Percentiles rank a stretch among this genome's conserved stretches.
phyloP scores from a whole-genome alignment of 1,284 basidiomycete species.

The Ceratobasidium sp. region DNA sequence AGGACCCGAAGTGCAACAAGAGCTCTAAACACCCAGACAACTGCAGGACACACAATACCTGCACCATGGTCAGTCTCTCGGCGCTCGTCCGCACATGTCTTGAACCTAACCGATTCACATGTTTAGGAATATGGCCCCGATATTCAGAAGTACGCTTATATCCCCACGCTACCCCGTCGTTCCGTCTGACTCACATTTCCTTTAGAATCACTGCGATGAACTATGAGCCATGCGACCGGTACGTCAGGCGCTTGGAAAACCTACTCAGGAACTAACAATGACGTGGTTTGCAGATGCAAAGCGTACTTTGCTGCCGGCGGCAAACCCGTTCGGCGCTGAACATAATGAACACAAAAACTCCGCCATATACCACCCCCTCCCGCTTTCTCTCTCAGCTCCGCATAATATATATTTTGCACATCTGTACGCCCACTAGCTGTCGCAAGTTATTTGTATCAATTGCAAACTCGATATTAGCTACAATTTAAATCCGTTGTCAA shows the following conservation, averaged over 20 bases:
- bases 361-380: conserved; percentile 3
- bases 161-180: conserved; percentile 32
- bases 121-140: conserved; percentile 35
- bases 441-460: conserved; percentile 36
- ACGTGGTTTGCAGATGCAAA: conserved; percentile 33
- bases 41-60: conserved; percentile 35
- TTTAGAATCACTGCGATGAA: conserved; percentile 37
- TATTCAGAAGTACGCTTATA: conserved; percentile 34
- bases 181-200: conserved; percentile 30
- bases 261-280: background rate
- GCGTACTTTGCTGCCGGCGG: conserved; percentile 25
- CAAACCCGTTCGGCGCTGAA: conserved; percentile 30
- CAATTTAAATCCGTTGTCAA: conserved; percentile 38
- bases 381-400: background rate
- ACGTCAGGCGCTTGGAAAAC: conserved; percentile 1
- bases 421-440: conserved; percentile 36
- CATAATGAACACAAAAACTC: conserved; percentile 26
- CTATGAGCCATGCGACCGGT: conserved; percentile 39
- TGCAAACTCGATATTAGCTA: conserved; percentile 38
- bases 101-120: background rate
- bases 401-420: conserved; percentile 36
- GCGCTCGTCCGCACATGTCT: background rate
- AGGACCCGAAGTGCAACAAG: conserved; percentile 39
- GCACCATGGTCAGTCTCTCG: conserved; percentile 21
- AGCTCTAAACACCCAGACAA: conserved; percentile 37